Percentiles rank a stretch among this genome's conserved stretches.
phyloP scores from a whole-genome alignment of 2,329 filamentous ascomycete species.

The Coniochaeta pulveracea region DNA sequence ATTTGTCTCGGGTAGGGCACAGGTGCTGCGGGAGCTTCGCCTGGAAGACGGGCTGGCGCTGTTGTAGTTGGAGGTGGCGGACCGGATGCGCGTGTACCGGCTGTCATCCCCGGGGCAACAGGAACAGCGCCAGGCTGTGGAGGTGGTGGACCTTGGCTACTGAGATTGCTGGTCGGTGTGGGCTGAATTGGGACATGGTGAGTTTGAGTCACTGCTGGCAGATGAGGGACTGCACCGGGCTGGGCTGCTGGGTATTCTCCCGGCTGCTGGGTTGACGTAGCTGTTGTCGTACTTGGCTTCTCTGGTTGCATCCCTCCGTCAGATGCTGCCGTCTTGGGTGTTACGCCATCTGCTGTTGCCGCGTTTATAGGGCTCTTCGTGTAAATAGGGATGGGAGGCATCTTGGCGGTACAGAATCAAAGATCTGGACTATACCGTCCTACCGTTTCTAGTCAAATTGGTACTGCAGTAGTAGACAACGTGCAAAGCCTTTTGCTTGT shows the following conservation, averaged over 20 bases:
- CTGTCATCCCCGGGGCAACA: constrained; percentile 19
- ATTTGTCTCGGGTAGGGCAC: constrained; percentile 33
- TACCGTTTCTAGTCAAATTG: too few relatives aligned
- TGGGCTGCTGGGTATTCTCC: constrained; percentile 27
- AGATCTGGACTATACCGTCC: too few relatives aligned
- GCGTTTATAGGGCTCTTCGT: constrained; percentile 47
- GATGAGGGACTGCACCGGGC: constrained; percentile 32
- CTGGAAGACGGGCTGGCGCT: neutral
- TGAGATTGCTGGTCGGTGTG: constrained; percentile 27
- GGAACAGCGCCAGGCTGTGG: constrained; percentile 49
- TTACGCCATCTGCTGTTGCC: constrained; percentile 37
- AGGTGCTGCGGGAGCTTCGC: constrained; percentile 16
- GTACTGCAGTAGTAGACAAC: too few relatives aligned
- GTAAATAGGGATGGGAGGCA: constrained; percentile 52
- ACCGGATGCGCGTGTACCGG: constrained; percentile 16
- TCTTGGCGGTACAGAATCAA: constrained; percentile 17
- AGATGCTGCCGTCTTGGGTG: constrained; percentile 30
- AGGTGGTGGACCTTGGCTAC: constrained; percentile 30
- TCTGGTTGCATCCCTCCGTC: constrained; percentile 8
- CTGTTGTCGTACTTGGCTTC: constrained; percentile 20
- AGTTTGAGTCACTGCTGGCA: constrained; percentile 30
- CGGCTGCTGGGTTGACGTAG: constrained; percentile 14
- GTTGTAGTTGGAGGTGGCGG: constrained; percentile 38
- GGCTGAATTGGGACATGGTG: constrained; percentile 24
- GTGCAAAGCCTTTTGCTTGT: too few relatives aligned